Base-by-base conservation (phyloP, 331 rosid species). In the Ulmus americana region DNA sequence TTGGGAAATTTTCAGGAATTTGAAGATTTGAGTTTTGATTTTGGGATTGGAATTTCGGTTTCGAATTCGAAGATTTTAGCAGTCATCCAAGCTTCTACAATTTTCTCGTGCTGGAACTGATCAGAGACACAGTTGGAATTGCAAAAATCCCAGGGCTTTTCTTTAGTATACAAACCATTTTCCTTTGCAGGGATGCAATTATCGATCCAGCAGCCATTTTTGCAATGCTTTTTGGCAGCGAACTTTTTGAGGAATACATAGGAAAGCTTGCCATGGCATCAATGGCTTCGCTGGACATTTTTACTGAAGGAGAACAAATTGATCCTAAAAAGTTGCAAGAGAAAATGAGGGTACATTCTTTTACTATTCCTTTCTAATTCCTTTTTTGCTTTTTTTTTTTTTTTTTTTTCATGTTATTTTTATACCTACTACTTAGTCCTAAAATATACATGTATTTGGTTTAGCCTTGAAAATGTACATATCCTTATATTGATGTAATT, bases 171-270 rank as follows among this genome's bases (percentile, higher is more conserved):
- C 0, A 20, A 20, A 55, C 45, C 10, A 8, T 59, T 2, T 58
- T 55, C 61, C 45, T 14, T 62, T 73, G 74, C 89, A 92, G 98
- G 8, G 98, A 92, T 9, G 86, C 86, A 64, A 92, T 92, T 72
- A 92, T 92, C 68, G 98, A 92, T 64, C 98, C 98, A 50, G 98
- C 98, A 46, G 98, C 98, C 35, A 92, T 92, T 69, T 92, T 92
- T 64, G 98, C 98, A 11, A 92, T 92, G 98, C 97, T 92, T 61
- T 92, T 92, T 73, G 98, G 98, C 65, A 92, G 95, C 77, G 97
- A 92, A 79, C 95, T 92, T 75, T 92, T 92, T 82, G 97, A 92
- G 80, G 98, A 92, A 67, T 89, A 92, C 72, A 92, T 92, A 45
- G 98, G 98, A 61, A 89, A 89, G 83, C 74, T 92, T 69, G 98